Evolutionary conservation across 805 yeast species (phyloP), one percentile per base, ranked within the genome.

Genomic region (Candida namnaoensis): DNA sequence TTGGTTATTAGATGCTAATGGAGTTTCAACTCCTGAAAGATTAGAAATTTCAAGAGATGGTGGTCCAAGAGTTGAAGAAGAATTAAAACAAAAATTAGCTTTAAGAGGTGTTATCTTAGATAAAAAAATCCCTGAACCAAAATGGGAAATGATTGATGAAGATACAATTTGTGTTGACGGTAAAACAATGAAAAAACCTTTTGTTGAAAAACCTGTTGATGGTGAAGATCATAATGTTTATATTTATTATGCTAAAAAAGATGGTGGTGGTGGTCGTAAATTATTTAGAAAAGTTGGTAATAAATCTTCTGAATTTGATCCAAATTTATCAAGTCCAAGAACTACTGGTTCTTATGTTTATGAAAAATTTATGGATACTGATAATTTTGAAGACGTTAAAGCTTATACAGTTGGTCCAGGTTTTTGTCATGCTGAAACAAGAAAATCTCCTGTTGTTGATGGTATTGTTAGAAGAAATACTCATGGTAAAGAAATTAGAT

Each of bases 371-470:
- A 88, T 93, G 91, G 97, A 93, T 58, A 91, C 99, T 3, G 97
- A 93, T 61, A 93, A 93, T 58, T 90, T 88, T 56, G 99, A 93
- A 65, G 99, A 93, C 62, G 99, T 93, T 47, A 93, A 93, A 64
- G 98, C 98, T 0, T 93, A 93, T 61, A 93, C 99, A 1, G 98
- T 93, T 5, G 98, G 99, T 1, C 78, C 82, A 3, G 68, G 68
- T 15, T 93, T 76, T 56, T 93, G 99, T 59, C 99, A 93, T 61
- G 99, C 99, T 0, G 99, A 93, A 58, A 93, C 99, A 1, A 75
- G 99, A 56, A 93, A 93, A 61, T 88, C 96, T 0, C 99, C 99
- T 1, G 99, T 93, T 4, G 99, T 93, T n/a, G 99, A 93, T 65
- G 99, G 99, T 38, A 86, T 93, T 44, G 99, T 93, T 25, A 75